Base-by-base conservation (phyloP, 805 yeast genomes). In the Kurtzmaniella fragi region DNA sequence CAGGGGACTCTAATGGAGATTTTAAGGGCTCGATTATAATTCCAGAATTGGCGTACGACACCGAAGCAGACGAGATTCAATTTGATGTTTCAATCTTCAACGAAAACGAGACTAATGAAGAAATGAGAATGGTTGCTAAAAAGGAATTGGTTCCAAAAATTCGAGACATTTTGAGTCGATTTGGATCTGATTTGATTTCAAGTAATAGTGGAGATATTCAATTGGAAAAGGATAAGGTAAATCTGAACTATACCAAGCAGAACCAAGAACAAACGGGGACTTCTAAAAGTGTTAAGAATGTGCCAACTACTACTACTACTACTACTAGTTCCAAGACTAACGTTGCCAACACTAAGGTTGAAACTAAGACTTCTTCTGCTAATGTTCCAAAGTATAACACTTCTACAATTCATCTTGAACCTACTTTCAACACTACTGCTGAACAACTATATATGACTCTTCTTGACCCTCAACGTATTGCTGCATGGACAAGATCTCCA, bases 21-120 rank as follows among this genome's bases (percentile, higher is more conserved):
- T 79, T 78, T 36, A 64, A 69, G 34, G 99, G 99, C 23, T 71
- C 83, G 14, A 81, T 93, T 40, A 75, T 80, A 6, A 65, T 93
- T 37, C 99, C 99, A 5, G 99, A 93, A 60, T 74, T 93, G 43
- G 91, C 97, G 5, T 93, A 93, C 62, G 98, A 93, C 59, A 78
- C 95, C 8, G 93, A 83, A 38, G 74, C 66, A 17, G 90, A 83
- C 44, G 97, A 89, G 48, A 84, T 81, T 52, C 96, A 87, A 59
- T 93, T 91, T 57, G 84, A 82, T 37, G 73, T 89, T 38, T 71
- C 83, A 17, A 72, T 89, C 32, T 75, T 74, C 52, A 74, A 75
- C 43, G 83, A 80, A 44, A 66, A 61, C 44, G 53, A 68, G 17
- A 57, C 54, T 11, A 52, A 65, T 17, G 80, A 78, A 38, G 77